These are phyloP conservation scores for Cantharellus anzutake DNA, from an alignment of 768 basidiomycete genomes.

Conservation along the genomic window DNA sequence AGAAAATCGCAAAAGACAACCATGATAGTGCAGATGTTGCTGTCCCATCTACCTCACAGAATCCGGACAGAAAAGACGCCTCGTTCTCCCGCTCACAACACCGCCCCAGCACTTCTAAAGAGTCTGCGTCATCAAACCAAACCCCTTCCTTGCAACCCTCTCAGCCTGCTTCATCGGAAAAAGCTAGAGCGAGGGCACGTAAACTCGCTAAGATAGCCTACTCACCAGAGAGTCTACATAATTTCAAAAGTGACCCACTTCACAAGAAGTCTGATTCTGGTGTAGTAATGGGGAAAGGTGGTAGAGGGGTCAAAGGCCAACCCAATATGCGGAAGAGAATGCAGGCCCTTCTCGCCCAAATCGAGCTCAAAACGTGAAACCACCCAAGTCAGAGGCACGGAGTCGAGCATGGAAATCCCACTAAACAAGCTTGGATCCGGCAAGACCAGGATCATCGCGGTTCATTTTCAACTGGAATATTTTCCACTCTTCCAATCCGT, in stretches of 20 bases:
- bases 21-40: neutral
- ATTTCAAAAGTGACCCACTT: constrained; percentile 2
- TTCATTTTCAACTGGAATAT: too few species aligned
- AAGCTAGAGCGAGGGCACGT: neutral
- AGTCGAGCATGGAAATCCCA: too few species aligned
- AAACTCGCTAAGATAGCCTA: constrained; percentile 1
- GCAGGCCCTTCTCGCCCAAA: constrained; percentile 15
- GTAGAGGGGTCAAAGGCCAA: constrained; percentile 10
- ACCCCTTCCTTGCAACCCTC: neutral
- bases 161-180: neutral
- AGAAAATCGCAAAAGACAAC: neutral
- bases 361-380: neutral
- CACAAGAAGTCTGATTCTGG: neutral
- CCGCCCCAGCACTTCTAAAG: neutral
- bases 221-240: constrained; percentile 2
- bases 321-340: constrained; percentile 21
- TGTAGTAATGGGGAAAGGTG: neutral
- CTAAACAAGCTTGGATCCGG: too few species aligned
- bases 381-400: too few species aligned
- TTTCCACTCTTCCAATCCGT: too few species aligned
- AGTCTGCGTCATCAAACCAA: neutral
- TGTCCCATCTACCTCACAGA: neutral
- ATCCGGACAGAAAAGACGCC: neutral
- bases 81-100: neutral
- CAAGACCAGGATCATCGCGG: too few species aligned